Evolutionary conservation across 163 green algal species (phyloP).

Genomic region (Coccomyxa subellipsoidea): DNA sequence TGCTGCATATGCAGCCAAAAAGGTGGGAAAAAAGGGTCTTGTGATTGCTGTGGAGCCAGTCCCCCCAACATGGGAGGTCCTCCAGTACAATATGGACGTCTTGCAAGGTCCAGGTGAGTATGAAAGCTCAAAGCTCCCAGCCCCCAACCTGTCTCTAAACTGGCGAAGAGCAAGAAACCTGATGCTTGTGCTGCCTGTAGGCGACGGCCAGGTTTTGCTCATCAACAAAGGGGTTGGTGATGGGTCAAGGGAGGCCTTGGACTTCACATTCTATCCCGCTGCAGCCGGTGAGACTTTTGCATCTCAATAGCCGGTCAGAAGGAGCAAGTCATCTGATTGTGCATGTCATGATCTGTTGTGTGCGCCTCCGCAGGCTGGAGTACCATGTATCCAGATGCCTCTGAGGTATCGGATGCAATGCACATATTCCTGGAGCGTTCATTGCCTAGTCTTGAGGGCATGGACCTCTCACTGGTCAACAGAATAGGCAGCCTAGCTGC

Average conservation of each 20-base stretch:
- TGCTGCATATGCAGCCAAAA: slow-evolving; percentile 21
- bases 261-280: not conserved
- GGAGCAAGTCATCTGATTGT: not conserved
- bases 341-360: not conserved
- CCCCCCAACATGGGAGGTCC: not conserved
- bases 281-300: not conserved
- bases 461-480: slow-evolving; percentile 2
- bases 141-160: not conserved
- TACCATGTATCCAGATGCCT: slow-evolving; percentile 41
- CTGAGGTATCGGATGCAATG: slow-evolving; percentile 37
- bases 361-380: slow-evolving; percentile 51
- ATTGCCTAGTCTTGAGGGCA: slow-evolving; percentile 1
- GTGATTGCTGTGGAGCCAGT: not conserved
- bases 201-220: not conserved
- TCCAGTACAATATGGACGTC: not conserved
- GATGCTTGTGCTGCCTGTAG: not conserved
- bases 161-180: not conserved
- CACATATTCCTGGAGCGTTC: slow-evolving; percentile 23
- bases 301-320: too few relatives aligned
- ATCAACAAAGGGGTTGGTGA: not conserved
- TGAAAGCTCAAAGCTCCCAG: not conserved
- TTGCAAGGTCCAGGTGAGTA: not conserved
- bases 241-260: not conserved
- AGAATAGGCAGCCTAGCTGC: not conserved
- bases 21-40: not conserved